These are phyloP conservation scores for Ogataea saltuana DNA, from an alignment of 805 yeast genomes.

Conservation along the genomic window DNA sequence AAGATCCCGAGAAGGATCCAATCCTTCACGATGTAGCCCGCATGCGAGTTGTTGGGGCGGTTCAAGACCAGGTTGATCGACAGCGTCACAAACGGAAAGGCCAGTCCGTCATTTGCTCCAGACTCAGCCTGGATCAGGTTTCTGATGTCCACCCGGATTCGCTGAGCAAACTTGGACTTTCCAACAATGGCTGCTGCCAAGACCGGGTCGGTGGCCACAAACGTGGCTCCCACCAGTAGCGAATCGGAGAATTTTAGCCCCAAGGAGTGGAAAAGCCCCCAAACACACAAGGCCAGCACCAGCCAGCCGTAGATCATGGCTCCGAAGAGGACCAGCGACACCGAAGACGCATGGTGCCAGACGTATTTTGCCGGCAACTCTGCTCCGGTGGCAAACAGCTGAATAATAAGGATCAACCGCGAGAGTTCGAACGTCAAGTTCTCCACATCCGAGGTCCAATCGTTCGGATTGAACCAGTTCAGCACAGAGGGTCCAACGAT, in stretches of 20 bases:
- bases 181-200: conserved; percentile 95
- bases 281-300: conserved; percentile 74
- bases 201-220: conserved; percentile 95
- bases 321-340: conserved; percentile 71
- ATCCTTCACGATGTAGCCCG: conserved; percentile 69
- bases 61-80: conserved; percentile 69
- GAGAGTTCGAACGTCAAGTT: conserved; percentile 79
- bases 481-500: conserved; percentile 88
- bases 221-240: conserved; percentile 77
- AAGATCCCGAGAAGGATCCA: conserved; percentile 77
- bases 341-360: conserved; percentile 80
- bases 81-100: conserved; percentile 81
- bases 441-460: conserved; percentile 68
- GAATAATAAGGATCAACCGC: conserved; percentile 79
- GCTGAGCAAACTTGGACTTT: conserved; percentile 84
- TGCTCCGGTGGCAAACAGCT: conserved; percentile 92
- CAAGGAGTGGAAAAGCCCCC: conserved; percentile 68
- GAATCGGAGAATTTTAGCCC: conserved; percentile 66
- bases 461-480: conserved; percentile 76
- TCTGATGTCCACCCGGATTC: conserved; percentile 92
- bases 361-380: conserved; percentile 89
- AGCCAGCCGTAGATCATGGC: conserved; percentile 93
- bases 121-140: conserved; percentile 83
- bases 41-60: conserved; percentile 47
- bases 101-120: conserved; percentile 95